These are phyloP conservation scores for Coemansia erecta DNA, from an alignment of 192 early-diverging fungal genomes.

Conservation along the genomic window DNA sequence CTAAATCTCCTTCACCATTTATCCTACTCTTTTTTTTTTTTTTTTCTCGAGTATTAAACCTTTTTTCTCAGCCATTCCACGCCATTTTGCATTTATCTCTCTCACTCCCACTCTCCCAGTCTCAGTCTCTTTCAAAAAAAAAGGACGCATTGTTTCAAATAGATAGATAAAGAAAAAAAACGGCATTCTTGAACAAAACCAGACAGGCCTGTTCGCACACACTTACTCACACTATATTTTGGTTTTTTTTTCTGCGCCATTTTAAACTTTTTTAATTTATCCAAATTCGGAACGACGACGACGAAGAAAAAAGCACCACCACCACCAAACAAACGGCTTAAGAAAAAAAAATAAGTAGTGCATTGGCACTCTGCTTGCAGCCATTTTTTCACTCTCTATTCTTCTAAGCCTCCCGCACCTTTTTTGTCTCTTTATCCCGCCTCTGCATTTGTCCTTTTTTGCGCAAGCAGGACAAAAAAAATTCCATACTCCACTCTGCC, in stretches of 20 bases:
- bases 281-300: no score
- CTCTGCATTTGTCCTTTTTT: conserved; percentile 3
- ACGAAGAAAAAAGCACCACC: no score
- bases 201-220: no score
- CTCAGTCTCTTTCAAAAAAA: not conserved
- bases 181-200: no score
- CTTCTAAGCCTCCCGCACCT: no score
- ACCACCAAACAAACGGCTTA: no score
- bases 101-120: not conserved
- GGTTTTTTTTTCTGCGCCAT: not conserved
- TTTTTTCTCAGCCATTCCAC: not conserved
- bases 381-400: no score
- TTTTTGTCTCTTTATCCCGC: no score
- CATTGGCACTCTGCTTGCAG: no score
- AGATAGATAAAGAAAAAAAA: no score
- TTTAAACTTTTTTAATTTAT: conserved; percentile 13
- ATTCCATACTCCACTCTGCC: not conserved
- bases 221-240: not conserved
- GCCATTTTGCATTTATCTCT: not conserved
- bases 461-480: not conserved
- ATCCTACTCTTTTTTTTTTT: not conserved
- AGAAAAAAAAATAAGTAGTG: no score
- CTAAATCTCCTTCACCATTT: not conserved
- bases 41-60: not conserved
- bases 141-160: not conserved